Conservation (phyloP, 192 early-diverging fungal species). For the Rhizophagus prolifer region DNA sequence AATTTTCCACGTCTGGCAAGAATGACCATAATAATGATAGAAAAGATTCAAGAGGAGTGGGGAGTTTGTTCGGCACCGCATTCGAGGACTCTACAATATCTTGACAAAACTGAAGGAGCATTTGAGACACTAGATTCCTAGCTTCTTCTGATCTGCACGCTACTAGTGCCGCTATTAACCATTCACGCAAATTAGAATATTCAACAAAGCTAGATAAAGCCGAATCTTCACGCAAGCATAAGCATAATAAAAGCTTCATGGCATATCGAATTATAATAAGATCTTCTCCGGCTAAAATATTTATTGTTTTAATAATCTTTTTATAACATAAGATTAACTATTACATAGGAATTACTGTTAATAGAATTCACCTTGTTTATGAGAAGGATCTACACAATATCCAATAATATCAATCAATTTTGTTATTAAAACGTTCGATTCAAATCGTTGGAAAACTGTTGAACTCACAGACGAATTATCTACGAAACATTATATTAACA, state of each 20-base stretch:
- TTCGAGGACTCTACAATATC: background rate
- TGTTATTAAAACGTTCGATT: slow-evolving; percentile 6
- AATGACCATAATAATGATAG: slow-evolving; percentile 18
- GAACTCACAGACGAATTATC: background rate
- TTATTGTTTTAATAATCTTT: background rate
- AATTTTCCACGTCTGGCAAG: slow-evolving; percentile 25
- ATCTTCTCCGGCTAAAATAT: slow-evolving; percentile 28
- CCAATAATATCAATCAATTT: slow-evolving; percentile 25
- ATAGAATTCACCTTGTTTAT: slow-evolving; percentile 18
- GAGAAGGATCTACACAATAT: slow-evolving; percentile 22
- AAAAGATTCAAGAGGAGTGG: slow-evolving; percentile 19
- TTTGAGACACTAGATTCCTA: slow-evolving; percentile 17
- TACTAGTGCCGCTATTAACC: slow-evolving; percentile 24
- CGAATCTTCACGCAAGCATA: slow-evolving; percentile 27
- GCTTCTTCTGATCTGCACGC: slow-evolving; percentile 28
- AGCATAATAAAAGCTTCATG: slow-evolving; percentile 25
- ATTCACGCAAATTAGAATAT: slow-evolving; percentile 23
- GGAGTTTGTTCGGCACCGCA: background rate
- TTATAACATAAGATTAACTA: background rate
- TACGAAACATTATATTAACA: background rate
- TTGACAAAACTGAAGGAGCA: slow-evolving; percentile 24
- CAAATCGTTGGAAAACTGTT: slow-evolving; percentile 2
- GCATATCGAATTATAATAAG: slow-evolving; percentile 26
- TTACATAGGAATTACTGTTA: background rate
- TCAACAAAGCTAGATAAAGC: slow-evolving; percentile 22